Base-by-base conservation (phyloP, 2,329 filamentous ascomycete species). In the Dactylellina sp. region DNA sequence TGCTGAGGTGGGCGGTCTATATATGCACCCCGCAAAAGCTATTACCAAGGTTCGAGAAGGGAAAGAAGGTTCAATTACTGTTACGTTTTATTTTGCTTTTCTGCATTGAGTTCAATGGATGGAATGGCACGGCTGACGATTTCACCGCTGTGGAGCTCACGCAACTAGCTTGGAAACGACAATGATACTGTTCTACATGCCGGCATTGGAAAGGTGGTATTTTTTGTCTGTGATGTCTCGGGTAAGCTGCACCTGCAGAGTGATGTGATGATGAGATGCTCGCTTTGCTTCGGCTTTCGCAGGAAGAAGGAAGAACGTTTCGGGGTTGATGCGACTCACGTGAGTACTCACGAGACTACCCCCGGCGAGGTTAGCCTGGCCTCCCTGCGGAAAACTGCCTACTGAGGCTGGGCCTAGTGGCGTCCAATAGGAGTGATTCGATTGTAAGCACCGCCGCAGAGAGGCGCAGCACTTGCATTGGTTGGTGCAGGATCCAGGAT, bases 241-340 rank as follows among this genome's bases (percentile, higher is more conserved):
- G 57, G 50, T 65, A 40, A 20, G 44, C 42, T 64, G 47, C 37
- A 37, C 44, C 37, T 62, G 66, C 57, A 62, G 55, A 52, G 68
- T 71, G 50, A 63, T 71, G 65, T 56, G 65, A 64, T 71, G 50
- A 63, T 72, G 68, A 60, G 60, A 49, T 72, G 68, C 46, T 72
- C 68, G 68, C 68, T 72, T 72, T 72, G 68, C 68, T 65, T 65
- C 68, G 68, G 68, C 68, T 72, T 72, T 65, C 53, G 53, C 53
- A 57, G 53, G 53, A 60, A 59, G 62, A 53, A 53, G 49, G 44
- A 22, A 22, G 14, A 50, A 28, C 4, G n/a, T 47, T 46, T 56
- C 35, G 20, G 50, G 32, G 20, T 40, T n/a, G 16, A 20, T 6
- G 39, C 32, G 25, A 22, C 53, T 59, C 68, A 72, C 68, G 68